Evolutionary conservation across 2,329 filamentous ascomycete species (phyloP), one percentile per base, ranked within the genome.

Genomic region (Aspergillus phoenicis): DNA sequence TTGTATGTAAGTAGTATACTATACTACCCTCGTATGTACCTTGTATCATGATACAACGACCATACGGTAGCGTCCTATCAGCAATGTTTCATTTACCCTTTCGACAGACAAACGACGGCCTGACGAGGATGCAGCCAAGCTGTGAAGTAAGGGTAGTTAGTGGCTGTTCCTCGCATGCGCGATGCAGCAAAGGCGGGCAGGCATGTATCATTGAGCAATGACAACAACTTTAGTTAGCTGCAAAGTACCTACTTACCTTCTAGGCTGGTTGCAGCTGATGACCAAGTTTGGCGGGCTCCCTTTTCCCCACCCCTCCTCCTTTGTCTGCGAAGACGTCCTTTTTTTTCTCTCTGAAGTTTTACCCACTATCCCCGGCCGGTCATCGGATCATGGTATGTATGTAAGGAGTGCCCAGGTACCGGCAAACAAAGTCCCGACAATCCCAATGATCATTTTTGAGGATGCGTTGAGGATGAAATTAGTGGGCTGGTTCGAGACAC

Each of bases 331-430:
- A 10, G 20, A 17, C 26, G 26, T 30, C 47, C 26, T 36, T 36
- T 36, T 36, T 13, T 11, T 15, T 13, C 10, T 8, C 15, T 51
- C 26, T 33, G n/a, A 2, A 51, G 15, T 33, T 8, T 33, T 26
- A n/a, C 26, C 26, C 26, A n/a, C 38, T 24, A 49, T 43, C 26
- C 36, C 20, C 30, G 15, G 26, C 49, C 48, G 48, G 54, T 61
- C 59, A 57, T 60, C 45, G 15, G 52, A 36, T 52, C 45, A 49
- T 45, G 47, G 33, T 11, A 3, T 45, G 41, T 11, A 58, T 30
- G 59, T 57, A 61, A 61, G 59, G 59, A 61, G 59, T 26, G 39
- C 8, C 15, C n/a, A 47, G 26, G 26, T 51, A 49, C 11, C 38
- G 15, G 52, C 36, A 41, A 52, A 60, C 58, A 52, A 17, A 38